Evolutionary conservation across 139 green algal genomes (phyloP).

Genomic region (Picochlorum sp.): DNA sequence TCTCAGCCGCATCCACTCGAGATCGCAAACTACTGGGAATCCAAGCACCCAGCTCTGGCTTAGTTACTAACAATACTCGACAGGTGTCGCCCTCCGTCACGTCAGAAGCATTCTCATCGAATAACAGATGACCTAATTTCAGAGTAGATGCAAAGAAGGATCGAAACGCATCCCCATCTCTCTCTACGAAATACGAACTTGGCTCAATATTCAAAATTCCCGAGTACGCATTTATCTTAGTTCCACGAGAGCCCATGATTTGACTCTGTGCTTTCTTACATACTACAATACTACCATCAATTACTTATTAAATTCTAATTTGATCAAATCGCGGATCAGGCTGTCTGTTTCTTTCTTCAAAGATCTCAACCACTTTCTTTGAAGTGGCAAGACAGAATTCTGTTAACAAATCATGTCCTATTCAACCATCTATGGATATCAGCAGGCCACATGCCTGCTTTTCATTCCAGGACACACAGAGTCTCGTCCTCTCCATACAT

Average conservation of each 20-base stretch:
- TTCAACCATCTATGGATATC: too few species aligned
- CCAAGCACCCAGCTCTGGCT: constrained; percentile 30
- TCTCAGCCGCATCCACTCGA: not conserved
- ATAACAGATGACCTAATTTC: not conserved
- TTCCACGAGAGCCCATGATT: too few species aligned
- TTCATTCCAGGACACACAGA: not conserved
- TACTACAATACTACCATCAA: too few species aligned
- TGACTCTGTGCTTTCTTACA: too few species aligned
- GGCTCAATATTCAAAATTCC: too few species aligned
- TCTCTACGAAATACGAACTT: constrained; percentile 25
- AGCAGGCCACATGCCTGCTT: not conserved
- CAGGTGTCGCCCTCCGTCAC: not conserved
- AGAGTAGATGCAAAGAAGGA: constrained; percentile 17
- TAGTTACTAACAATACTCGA: constrained; percentile 31
- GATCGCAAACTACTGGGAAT: constrained; percentile 13
- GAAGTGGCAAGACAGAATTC: too few species aligned
- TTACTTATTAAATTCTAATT: too few species aligned
- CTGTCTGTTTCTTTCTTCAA: too few species aligned
- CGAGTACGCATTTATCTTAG: too few species aligned
- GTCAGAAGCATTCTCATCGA: not conserved
- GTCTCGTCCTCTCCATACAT: constrained; percentile 6
- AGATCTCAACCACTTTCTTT: too few species aligned
- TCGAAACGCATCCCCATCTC: constrained; percentile 27
- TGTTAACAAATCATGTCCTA: too few species aligned
- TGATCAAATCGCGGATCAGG: too few species aligned